Percentiles rank a stretch among this genome's conserved stretches.
phyloP scores from a whole-genome alignment of 352 stramenopile genomes.

The Phytophthora ohioensis region DNA sequence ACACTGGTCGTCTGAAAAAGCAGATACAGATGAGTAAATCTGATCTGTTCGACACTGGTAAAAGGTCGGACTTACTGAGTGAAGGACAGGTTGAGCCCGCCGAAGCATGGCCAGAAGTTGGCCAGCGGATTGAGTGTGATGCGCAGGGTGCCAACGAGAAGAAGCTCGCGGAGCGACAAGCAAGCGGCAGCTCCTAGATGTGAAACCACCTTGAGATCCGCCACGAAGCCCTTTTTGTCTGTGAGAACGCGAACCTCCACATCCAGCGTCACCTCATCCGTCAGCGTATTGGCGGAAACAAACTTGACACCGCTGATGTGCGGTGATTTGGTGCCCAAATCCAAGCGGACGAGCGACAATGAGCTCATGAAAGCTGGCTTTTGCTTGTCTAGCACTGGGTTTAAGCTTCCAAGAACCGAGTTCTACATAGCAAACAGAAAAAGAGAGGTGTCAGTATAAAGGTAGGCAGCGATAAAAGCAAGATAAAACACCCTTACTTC shows the following conservation, averaged over 20 bases:
- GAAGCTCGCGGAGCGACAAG: slow-evolving; percentile 69
- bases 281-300: slow-evolving; percentile 60
- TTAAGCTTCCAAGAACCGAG: slow-evolving; percentile 66
- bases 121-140: slow-evolving; percentile 77
- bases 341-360: slow-evolving; percentile 63
- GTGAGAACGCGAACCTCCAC: slow-evolving; percentile 70
- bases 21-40: not conserved
- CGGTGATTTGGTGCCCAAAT: slow-evolving; percentile 63
- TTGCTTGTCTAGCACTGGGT: slow-evolving; percentile 67
- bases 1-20: slow-evolving; percentile 56
- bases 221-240: slow-evolving; percentile 68
- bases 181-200: slow-evolving; percentile 64
- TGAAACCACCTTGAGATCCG: slow-evolving; percentile 75
- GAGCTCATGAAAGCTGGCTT: slow-evolving; percentile 75
- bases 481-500: slow-evolving; percentile 37
- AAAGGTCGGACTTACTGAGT: slow-evolving; percentile 51
- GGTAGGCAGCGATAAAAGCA: not conserved
- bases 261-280: slow-evolving; percentile 76
- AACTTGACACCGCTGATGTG: slow-evolving; percentile 81
- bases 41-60: not conserved
- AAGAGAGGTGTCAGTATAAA: not conserved
- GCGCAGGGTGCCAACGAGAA: slow-evolving; percentile 75
- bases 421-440: slow-evolving; percentile 45
- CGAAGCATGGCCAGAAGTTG: slow-evolving; percentile 79
- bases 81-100: slow-evolving; percentile 74